Evolutionary conservation across 192 early-diverging fungal species (phyloP).

Genomic region (Gaertneriomyces sp.): DNA sequence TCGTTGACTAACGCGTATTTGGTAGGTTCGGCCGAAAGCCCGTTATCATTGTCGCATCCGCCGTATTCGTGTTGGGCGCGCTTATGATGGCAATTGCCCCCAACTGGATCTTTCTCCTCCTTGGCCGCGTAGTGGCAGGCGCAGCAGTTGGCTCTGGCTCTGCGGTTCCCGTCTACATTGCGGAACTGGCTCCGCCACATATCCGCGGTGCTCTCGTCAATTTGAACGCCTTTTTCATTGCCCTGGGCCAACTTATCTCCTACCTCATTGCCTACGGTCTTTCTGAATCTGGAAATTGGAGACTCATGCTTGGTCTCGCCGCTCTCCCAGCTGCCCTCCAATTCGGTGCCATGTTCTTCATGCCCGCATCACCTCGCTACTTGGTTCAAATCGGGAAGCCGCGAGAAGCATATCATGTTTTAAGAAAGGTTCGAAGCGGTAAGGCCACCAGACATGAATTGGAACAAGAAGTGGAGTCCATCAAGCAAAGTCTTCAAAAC

Average conservation of each 20-base stretch:
- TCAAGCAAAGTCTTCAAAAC: background rate
- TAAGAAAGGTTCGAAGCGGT: background rate
- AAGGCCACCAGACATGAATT: background rate
- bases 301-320: slow-evolving; percentile 12
- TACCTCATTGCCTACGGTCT: slow-evolving; percentile 38
- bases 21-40: background rate
- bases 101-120: background rate
- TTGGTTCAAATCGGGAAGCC: background rate
- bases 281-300: slow-evolving; percentile 55
- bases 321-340: slow-evolving; percentile 8
- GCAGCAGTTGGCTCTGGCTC: slow-evolving; percentile 6
- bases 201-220: slow-evolving; percentile 68
- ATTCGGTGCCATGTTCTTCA: background rate
- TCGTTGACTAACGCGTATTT: background rate
- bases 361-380: slow-evolving; percentile 1
- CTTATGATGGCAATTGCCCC: slow-evolving; percentile 3
- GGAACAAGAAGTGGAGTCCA: slow-evolving; percentile 7
- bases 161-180: slow-evolving; percentile 70
- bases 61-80: slow-evolving; percentile 1
- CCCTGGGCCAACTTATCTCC: slow-evolving; percentile 59
- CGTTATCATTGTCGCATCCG: slow-evolving; percentile 5
- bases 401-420: slow-evolving; percentile 6
- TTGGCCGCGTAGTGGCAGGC: slow-evolving; percentile 5
- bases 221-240: slow-evolving; percentile 73
- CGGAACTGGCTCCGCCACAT: slow-evolving; percentile 65